Percentiles rank a stretch among this genome's conserved stretches.
Conservation (phyloP, 768 basidiomycete genomes). For the Mycena crocata region DNA sequence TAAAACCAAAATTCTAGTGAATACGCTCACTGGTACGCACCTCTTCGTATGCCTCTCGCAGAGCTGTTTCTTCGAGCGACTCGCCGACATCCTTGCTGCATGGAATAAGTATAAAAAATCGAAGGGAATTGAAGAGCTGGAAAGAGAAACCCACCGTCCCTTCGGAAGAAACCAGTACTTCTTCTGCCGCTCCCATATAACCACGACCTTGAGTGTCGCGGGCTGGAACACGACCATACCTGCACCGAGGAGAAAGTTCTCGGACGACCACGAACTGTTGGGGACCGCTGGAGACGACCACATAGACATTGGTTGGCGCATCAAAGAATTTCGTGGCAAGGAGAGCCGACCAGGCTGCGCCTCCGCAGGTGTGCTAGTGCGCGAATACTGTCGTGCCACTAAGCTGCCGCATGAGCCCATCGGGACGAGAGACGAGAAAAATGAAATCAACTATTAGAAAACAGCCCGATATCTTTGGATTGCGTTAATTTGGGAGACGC, state of each 20-base stretch:
- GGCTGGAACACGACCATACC: slow-evolving; percentile 75
- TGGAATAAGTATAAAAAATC: neutral
- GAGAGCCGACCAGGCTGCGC: neutral
- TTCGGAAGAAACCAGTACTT: slow-evolving; percentile 70
- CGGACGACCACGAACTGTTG: slow-evolving; percentile 57
- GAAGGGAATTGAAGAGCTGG: neutral
- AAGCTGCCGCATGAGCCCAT: slow-evolving; percentile 17
- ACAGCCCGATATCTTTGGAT: slow-evolving; percentile 1
- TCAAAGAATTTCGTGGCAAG: too few species aligned
- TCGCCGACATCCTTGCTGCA: slow-evolving; percentile 73
- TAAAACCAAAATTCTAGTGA: neutral
- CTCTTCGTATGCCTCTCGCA: slow-evolving; percentile 78
- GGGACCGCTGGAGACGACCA: slow-evolving; percentile 57
- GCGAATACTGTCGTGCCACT: slow-evolving; percentile 6
- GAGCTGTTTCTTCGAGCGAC: slow-evolving; percentile 65
- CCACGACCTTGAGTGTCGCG: slow-evolving; percentile 63
- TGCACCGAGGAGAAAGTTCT: slow-evolving; percentile 68
- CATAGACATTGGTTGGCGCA: slow-evolving; percentile 42
- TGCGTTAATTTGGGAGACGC: neutral
- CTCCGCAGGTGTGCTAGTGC: neutral
- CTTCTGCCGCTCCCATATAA: slow-evolving; percentile 54
- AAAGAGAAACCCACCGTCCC: slow-evolving; percentile 44
- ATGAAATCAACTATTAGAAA: slow-evolving; percentile 11
- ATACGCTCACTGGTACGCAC: slow-evolving; percentile 41
- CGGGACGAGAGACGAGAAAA: slow-evolving; percentile 7